phyloP scores from a whole-genome alignment of 2,329 filamentous ascomycete species.

The Penicillium sp. region DNA sequence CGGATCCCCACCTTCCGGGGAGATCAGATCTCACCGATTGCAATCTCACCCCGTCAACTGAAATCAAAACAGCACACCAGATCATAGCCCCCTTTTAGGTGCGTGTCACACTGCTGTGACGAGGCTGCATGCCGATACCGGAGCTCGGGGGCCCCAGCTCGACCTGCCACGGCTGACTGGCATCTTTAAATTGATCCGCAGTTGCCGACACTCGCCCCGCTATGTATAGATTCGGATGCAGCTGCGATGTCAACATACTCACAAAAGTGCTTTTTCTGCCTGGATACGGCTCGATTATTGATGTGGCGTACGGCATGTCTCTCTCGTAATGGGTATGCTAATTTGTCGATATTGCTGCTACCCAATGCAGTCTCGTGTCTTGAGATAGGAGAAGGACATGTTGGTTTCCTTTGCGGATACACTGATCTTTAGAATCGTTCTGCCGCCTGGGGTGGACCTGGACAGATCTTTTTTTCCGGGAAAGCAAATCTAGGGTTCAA shows the following conservation, averaged over 20 bases:
- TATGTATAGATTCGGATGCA: conserved; percentile 6
- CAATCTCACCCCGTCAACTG: conserved; percentile 9
- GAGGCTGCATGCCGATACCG: conserved; percentile 16
- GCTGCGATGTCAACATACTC: neutral
- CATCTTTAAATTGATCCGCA: conserved; percentile 13
- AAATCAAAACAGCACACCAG: conserved; percentile 8
- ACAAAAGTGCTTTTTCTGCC: neutral
- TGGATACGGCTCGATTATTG: neutral
- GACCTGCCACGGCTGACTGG: conserved; percentile 6
- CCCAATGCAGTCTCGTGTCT: neutral
- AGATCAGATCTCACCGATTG: conserved; percentile 17
- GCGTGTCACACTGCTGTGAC: conserved; percentile 20
- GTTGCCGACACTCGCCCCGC: conserved; percentile 4
- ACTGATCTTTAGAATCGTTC: neutral
- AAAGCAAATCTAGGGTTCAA: neutral
- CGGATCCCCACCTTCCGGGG: neutral
- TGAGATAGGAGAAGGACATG: conserved; percentile 2
- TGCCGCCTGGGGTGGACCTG: conserved; percentile 1
- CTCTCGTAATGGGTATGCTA: neutral
- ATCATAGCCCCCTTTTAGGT: conserved; percentile 17
- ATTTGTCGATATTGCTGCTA: neutral
- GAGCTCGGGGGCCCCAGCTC: conserved; percentile 12
- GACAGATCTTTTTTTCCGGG: neutral
- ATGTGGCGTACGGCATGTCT: neutral
- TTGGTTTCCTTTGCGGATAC: neutral